Evolutionary conservation across 2,329 filamentous ascomycete genomes (phyloP).

Genomic region (Cladosporium velox): DNA sequence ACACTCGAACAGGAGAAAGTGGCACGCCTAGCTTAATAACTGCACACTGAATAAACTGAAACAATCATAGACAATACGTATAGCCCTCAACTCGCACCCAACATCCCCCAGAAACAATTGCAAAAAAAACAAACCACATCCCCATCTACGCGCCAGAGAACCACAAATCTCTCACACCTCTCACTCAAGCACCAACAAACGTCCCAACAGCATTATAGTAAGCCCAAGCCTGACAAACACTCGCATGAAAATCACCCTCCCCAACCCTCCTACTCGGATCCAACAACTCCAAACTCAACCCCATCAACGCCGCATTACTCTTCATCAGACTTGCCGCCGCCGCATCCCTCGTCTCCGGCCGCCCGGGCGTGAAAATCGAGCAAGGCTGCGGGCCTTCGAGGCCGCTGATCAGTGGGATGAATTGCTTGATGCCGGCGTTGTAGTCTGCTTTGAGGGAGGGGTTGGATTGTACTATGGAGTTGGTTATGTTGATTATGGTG

Average conservation of each 20-base stretch:
- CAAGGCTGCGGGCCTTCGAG: constrained; percentile 16
- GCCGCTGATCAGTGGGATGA: neutral
- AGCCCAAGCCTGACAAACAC: constrained; percentile 17
- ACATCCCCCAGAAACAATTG: too few species aligned
- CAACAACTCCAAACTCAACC: constrained; percentile 7
- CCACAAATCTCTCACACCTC: too few species aligned
- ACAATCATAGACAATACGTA: too few species aligned
- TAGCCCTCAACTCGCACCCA: too few species aligned
- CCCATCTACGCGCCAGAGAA: too few species aligned
- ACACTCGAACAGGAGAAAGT: too few species aligned
- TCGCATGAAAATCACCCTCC: constrained; percentile 6
- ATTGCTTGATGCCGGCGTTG: constrained; percentile 8
- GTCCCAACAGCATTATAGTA: constrained; percentile 11
- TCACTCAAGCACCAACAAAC: constrained; percentile 7
- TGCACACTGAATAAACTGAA: too few species aligned
- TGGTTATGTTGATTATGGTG: constrained; percentile 17
- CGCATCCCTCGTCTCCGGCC: constrained; percentile 2
- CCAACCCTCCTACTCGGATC: constrained; percentile 10
- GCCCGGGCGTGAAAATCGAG: constrained; percentile 15
- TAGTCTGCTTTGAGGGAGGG: neutral
- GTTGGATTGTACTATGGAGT: constrained; percentile 9
- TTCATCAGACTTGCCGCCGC: constrained; percentile 9
- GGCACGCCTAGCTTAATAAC: too few species aligned
- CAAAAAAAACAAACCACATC: too few species aligned
- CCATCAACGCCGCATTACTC: constrained; percentile 10